These are phyloP conservation scores for Vitis labrusca DNA, from an alignment of 164 flowering plant genomes.

Conservation along the genomic window DNA sequence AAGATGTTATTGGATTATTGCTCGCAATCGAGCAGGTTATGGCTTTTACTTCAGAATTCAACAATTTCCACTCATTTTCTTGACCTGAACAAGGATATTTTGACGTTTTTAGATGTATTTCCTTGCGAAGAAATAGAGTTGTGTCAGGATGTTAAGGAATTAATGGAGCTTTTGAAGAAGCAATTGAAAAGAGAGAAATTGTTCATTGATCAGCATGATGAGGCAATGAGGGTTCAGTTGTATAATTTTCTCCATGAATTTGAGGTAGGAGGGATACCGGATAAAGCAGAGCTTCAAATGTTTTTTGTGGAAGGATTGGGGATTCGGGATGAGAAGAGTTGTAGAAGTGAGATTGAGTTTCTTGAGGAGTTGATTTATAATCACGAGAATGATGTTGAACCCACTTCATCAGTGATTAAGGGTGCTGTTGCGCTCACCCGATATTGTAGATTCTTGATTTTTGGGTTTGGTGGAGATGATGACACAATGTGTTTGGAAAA, in stretches of 20 bases:
- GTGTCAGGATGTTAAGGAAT: not conserved
- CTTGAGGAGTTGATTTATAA: conserved; percentile 7
- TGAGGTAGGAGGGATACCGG: not conserved
- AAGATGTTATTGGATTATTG: conserved; percentile 3
- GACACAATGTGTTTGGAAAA: no score
- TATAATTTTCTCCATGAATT: no score
- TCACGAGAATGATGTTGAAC: no score
- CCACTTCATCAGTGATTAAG: no score
- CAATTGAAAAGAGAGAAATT: not conserved
- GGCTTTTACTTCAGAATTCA: not conserved
- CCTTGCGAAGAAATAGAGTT: not conserved
- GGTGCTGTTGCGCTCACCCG: no score
- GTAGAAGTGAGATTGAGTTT: conserved; percentile 11
- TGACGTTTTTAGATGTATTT: not conserved
- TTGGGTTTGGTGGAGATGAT: no score
- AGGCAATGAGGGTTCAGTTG: not conserved
- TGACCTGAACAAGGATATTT: not conserved
- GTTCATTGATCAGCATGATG: not conserved
- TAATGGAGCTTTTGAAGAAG: not conserved
- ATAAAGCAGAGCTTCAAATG: not conserved
- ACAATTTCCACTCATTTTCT: no score
- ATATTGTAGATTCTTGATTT: no score
- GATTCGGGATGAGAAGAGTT: conserved; percentile 14
- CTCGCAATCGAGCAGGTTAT: not conserved
- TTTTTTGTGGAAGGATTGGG: conserved; percentile 15